Base-by-base conservation (phyloP, 176 grass and related monocot genomes). In the Bolboschoenus planiculmis region DNA sequence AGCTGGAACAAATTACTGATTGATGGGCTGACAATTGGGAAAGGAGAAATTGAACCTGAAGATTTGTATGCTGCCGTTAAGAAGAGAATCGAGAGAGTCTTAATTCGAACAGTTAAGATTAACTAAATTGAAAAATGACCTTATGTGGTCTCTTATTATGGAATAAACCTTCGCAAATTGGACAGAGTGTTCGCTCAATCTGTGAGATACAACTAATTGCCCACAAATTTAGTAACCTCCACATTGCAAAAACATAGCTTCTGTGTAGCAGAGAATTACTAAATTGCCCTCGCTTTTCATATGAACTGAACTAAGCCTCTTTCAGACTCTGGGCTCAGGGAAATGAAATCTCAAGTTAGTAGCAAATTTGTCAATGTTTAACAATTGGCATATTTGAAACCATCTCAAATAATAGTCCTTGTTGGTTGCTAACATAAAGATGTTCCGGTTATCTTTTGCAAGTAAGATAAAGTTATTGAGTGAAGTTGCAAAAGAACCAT, bases 81-180 rank as follows among this genome's bases (percentile, higher is more conserved):
- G 66, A 99, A 95, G 57, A 87, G 96, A 87, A 99, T 90, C 4
- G 92, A 99, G 70, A 85, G 96, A 88, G 59, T 95, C 66, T 80
- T 99, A 79, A 95, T 99, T 63, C 92, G 92, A 7, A 99, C 96
- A 21, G 96, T 95, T 81, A 88, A 91, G 75, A 89, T 83, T 51
- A 55, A 31, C 43, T 31, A 18, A 50, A 30, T 75, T 30, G 11
- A 27, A 74, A 47, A 74, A 47, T 30, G 11, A 47, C 21, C 40
- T 46, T 46, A 40, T 46, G n/a, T n/a, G 4, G 8, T 13, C 40
- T 73, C 40, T 46, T 47, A 46, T 46, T 35, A 42, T 42, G 20
- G 42, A 70, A 70, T 42, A 39, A 21, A 39, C 35, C 65, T 70
- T 70, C 23, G 65, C 65, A 70, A 70, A 40, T 70, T 23, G 16